phyloP scores from a whole-genome alignment of 345 rosid species.

The Eucalyptus tenuipes region DNA sequence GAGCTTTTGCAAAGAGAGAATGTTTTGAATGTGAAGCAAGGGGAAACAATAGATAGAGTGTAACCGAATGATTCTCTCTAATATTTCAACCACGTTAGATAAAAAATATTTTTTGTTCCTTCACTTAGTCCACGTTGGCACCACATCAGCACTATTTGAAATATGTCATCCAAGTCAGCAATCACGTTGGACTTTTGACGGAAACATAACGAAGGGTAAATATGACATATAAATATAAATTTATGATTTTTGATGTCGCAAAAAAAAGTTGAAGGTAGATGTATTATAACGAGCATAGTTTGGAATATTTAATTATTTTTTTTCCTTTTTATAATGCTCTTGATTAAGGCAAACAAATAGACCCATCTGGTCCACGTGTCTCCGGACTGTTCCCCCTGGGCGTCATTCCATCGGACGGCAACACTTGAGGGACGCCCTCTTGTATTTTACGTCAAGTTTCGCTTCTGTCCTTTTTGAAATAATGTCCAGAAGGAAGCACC shows the following conservation, averaged over 20 bases:
- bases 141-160: fast-evolving
- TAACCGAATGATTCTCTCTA: fast-evolving
- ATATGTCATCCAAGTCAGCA: fast-evolving
- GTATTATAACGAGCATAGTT: too few species aligned
- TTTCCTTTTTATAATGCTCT: too few species aligned
- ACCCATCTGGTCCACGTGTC: background rate
- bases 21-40: too few species aligned
- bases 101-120: too few species aligned
- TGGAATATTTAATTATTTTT: too few species aligned
- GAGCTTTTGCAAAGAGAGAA: too few species aligned
- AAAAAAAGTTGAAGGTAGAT: too few species aligned
- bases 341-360: background rate
- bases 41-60: too few species aligned
- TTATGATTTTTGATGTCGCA: too few species aligned
- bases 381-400: background rate
- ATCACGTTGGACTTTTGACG: fast-evolving
- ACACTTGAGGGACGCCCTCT: background rate
- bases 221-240: fast-evolving
- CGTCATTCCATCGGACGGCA: background rate
- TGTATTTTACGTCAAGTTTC: background rate
- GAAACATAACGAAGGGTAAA: fast-evolving
- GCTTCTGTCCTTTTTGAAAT: background rate
- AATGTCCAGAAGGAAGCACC: background rate
- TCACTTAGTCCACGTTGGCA: too few species aligned
- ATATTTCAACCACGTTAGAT: too few species aligned